Evolutionary conservation across 176 grass and related monocot genomes (phyloP).

Genomic region (Dactylis glomerata): DNA sequence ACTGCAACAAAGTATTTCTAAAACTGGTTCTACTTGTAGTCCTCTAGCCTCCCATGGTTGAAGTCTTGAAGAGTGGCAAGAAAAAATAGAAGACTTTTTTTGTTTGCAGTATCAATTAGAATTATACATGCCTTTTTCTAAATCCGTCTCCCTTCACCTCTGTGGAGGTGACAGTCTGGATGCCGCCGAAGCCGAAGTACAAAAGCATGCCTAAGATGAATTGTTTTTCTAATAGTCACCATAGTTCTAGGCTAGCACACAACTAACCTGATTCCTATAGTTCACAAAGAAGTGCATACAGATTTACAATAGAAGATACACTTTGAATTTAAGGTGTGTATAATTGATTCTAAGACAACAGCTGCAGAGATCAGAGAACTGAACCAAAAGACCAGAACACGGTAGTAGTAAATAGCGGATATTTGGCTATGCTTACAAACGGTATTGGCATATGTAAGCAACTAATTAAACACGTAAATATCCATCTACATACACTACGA

Average conservation of each 20-base stretch:
- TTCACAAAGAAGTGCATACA: neutral
- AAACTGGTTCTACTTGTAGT: too few species aligned
- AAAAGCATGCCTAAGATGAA: neutral
- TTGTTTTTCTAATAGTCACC: neutral
- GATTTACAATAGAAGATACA: neutral
- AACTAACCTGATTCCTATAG: neutral
- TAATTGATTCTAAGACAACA: slow-evolving; percentile 1
- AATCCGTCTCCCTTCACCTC: too few species aligned
- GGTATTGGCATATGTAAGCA: neutral
- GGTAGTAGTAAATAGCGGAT: neutral
- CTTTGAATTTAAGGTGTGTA: neutral
- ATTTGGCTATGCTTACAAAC: neutral
- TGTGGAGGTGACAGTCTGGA: too few species aligned
- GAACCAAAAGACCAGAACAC: neutral
- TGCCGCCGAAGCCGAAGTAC: too few species aligned
- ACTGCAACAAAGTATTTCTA: too few species aligned
- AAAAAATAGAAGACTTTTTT: too few species aligned
- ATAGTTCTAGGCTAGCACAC: neutral
- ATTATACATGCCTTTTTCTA: too few species aligned
- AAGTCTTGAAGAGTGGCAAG: too few species aligned
- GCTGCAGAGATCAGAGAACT: neutral
- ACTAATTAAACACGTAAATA: neutral
- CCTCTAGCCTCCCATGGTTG: too few species aligned
- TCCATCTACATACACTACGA: neutral
- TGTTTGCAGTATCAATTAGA: too few species aligned